Conservation (phyloP, 441 rosid genomes). For the Omphalea diandra region DNA sequence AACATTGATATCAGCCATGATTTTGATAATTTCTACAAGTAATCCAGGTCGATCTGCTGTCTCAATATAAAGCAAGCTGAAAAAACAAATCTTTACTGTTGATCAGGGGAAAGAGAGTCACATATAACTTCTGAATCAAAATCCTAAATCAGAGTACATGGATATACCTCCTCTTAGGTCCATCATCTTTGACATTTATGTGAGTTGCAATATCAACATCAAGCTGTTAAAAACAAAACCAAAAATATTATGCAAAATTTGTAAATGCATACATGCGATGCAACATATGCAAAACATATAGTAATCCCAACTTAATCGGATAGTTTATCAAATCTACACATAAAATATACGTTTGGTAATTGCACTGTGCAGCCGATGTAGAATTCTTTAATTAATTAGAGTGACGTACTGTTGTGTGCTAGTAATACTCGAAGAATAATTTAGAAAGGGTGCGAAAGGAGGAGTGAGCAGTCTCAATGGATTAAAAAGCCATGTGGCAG, state of each 20-base stretch:
- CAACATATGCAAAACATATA: no score
- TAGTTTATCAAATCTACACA: no score
- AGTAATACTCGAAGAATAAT: no score
- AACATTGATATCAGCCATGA: conserved; percentile 67
- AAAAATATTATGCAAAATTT: conserved; percentile 13
- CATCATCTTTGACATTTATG: conserved; percentile 67
- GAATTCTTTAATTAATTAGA: no score
- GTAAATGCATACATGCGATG: no score
- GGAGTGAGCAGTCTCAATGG: no score
- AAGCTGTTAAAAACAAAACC: conserved; percentile 49
- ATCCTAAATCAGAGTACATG: conserved; percentile 19
- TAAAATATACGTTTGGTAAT: neutral
- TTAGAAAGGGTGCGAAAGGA: no score
- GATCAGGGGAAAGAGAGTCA: neutral
- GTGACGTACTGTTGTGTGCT: no score
- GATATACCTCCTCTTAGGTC: conserved; percentile 79
- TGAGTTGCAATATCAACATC: conserved; percentile 88
- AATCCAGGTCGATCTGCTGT: conserved; percentile 95
- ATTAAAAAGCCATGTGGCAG: no score
- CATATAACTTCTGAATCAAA: neutral
- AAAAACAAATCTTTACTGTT: no score
- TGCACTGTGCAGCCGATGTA: no score
- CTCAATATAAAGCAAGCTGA: conserved; percentile 84
- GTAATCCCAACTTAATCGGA: neutral
- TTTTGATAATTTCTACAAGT: conserved; percentile 79